Conservation (phyloP, 495 filamentous ascomycete genomes). For the Aspergillus panamensis region DNA sequence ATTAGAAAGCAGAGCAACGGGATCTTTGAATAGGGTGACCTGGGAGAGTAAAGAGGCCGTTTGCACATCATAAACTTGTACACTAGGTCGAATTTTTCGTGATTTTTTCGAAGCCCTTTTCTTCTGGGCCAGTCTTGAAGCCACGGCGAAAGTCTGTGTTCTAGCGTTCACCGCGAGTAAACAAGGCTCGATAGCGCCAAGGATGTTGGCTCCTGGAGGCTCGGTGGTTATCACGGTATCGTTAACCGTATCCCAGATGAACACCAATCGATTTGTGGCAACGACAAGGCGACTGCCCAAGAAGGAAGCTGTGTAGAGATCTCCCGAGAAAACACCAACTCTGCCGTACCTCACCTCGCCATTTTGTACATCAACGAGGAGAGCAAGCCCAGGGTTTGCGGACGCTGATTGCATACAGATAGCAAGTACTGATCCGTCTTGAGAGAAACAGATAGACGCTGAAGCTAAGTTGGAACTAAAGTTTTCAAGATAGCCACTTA, state of each 20-base stretch:
- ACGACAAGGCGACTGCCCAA: slow-evolving; percentile 36
- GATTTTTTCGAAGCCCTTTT: slow-evolving; percentile 22
- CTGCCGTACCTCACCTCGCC: slow-evolving; percentile 34
- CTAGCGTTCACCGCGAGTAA: slow-evolving; percentile 38
- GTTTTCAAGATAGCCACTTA: slow-evolving; percentile 40
- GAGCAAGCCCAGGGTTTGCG: slow-evolving; percentile 25
- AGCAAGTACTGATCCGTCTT: slow-evolving; percentile 84
- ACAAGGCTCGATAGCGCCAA: slow-evolving; percentile 11
- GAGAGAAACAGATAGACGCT: slow-evolving; percentile 63
- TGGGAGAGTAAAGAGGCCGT: slow-evolving; percentile 31
- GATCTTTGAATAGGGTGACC: slow-evolving; percentile 24
- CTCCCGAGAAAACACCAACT: slow-evolving; percentile 31
- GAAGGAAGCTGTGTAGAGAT: slow-evolving; percentile 32
- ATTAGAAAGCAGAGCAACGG: slow-evolving; percentile 38
- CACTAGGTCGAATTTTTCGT: slow-evolving; percentile 22
- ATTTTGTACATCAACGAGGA: slow-evolving; percentile 37
- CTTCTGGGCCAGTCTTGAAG: slow-evolving; percentile 11
- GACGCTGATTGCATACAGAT: slow-evolving; percentile 41
- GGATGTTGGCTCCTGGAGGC: slow-evolving; percentile 9
- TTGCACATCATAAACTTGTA: slow-evolving; percentile 40
- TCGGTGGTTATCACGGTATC: slow-evolving; percentile 35
- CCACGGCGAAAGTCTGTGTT: slow-evolving; percentile 38
- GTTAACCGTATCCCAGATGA: slow-evolving; percentile 44
- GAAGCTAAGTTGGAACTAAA: slow-evolving; percentile 33
- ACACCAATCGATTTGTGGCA: slow-evolving; percentile 34